Conservation (phyloP, 371 early-diverging fungal species). For the Dinochytrium kinnereticum region DNA sequence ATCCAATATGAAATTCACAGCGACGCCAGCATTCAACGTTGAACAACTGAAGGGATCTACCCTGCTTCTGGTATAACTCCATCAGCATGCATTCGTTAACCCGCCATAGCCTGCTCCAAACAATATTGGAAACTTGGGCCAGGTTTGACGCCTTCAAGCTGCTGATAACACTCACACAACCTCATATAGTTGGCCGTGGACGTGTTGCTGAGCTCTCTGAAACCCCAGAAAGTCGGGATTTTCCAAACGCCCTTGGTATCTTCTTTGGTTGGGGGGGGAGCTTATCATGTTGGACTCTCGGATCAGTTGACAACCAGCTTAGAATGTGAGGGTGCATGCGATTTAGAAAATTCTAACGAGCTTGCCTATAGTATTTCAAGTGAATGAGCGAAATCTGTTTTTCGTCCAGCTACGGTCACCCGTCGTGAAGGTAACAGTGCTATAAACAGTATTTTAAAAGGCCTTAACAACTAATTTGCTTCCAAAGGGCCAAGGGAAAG, state of each 20-base stretch:
- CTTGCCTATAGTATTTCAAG: not conserved
- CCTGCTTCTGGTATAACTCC: not conserved
- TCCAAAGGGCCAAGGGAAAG: not conserved
- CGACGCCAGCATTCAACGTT: not conserved
- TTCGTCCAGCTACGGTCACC: not conserved
- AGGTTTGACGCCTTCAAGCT: not conserved
- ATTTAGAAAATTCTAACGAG: too few species aligned
- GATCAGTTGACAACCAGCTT: not conserved
- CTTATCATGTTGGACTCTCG: not conserved
- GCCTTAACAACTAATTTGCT: not conserved
- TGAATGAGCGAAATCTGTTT: not conserved
- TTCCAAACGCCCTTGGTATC: not conserved
- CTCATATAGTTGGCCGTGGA: constrained; percentile 1
- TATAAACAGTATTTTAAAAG: not conserved
- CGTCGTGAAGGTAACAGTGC: not conserved
- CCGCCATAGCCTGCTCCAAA: not conserved
- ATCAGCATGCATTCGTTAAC: not conserved
- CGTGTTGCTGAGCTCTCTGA: not conserved
- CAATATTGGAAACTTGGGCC: constrained; percentile 8
- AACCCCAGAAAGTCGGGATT: not conserved
- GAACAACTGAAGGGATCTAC: not conserved
- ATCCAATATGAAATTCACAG: not conserved
- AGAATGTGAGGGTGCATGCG: not conserved
- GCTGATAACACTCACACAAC: not conserved
- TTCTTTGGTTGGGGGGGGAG: not conserved